Conservation (phyloP, 106 monocot species). For the Dendrobium nobile region DNA sequence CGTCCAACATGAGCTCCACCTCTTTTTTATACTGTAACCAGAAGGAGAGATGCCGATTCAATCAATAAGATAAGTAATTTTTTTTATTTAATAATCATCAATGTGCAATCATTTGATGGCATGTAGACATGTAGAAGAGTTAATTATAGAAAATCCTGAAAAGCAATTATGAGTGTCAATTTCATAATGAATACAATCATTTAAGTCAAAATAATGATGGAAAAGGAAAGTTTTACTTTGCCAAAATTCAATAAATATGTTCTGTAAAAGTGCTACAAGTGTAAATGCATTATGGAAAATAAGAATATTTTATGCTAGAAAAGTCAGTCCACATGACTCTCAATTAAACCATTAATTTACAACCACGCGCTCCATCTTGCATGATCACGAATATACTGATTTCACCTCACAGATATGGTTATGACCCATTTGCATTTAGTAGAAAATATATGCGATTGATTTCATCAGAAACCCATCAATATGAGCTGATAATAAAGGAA, state of each 20-base stretch:
- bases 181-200: no score
- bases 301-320: no score
- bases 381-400: neutral
- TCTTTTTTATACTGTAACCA: slow-evolving; percentile 82
- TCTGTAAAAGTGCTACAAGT: no score
- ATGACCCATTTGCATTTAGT: neutral
- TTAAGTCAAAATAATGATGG: no score
- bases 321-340: no score
- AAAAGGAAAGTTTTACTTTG: no score
- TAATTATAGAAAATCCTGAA: neutral
- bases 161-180: no score
- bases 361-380: no score
- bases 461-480: neutral
- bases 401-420: no score
- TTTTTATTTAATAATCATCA: neutral
- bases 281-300: no score
- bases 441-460: neutral
- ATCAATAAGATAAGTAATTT: neutral
- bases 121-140: neutral
- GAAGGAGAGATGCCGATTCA: neutral
- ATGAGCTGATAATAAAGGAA: neutral
- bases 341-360: no score
- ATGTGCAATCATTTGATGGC: neutral
- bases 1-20: slow-evolving; percentile 59
- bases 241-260: no score